phyloP scores from a whole-genome alignment of 2,329 filamentous ascomycete species.

The Amesomyces nigricolor region DNA sequence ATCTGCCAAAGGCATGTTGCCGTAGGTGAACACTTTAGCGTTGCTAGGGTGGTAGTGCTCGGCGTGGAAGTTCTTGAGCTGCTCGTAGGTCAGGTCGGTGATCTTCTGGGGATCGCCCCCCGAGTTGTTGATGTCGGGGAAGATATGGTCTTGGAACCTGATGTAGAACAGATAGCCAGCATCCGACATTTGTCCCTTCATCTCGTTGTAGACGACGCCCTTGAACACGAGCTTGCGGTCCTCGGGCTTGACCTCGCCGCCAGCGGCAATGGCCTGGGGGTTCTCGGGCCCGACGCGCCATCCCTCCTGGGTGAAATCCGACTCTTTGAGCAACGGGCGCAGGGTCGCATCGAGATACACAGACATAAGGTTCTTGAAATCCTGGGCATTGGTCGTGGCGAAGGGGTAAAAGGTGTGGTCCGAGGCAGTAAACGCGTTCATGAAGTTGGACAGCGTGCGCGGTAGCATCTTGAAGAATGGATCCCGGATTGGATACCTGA shows the following conservation, averaged over 20 bases:
- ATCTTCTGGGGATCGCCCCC: conserved; percentile 95
- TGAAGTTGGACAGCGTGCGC: conserved; percentile 96
- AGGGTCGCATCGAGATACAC: conserved; percentile 95
- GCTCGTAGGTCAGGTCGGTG: conserved; percentile 87
- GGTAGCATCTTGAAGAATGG: conserved; percentile 99
- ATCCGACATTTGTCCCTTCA: conserved; percentile 99
- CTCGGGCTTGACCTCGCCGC: conserved; percentile 41
- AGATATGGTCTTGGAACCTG: conserved; percentile 88
- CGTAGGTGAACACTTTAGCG: conserved; percentile 91
- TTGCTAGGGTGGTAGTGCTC: conserved; percentile 98
- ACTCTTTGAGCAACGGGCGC: conserved; percentile 79
- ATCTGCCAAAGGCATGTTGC: conserved; percentile 77
- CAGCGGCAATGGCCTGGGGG: conserved; percentile 52
- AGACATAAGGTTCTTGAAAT: conserved; percentile 92
- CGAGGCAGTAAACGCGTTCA: conserved; percentile 97
- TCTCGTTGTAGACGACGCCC: conserved; percentile 98
- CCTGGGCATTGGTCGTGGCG: conserved; percentile 89
- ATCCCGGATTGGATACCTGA: conserved; percentile 89
- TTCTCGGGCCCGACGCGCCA: conserved; percentile 96
- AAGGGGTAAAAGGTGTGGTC: conserved; percentile 98
- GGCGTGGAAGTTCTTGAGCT: conserved; percentile 81
- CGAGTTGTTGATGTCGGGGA: conserved; percentile 92
- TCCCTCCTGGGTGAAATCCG: conserved; percentile 93
- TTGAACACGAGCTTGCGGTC: conserved; percentile 82
- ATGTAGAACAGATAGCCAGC: conserved; percentile 96